Conservation (phyloP, 805 yeast genomes). For the Schwanniomyces polymorphus region DNA sequence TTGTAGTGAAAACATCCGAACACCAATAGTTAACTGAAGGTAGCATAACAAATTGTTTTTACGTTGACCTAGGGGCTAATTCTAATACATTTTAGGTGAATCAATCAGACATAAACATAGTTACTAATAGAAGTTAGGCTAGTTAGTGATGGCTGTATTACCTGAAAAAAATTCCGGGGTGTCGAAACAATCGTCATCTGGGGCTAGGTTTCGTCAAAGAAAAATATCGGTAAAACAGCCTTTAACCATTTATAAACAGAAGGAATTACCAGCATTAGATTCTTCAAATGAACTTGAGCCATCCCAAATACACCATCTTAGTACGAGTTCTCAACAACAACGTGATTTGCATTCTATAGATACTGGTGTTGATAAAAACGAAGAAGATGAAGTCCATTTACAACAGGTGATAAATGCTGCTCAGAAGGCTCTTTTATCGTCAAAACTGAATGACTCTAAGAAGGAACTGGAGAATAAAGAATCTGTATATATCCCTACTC, state of each 20-base stretch:
- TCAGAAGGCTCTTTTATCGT: constrained; percentile 54
- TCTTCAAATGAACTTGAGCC: constrained; percentile 39
- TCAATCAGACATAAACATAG: constrained; percentile 7
- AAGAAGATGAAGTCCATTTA: constrained; percentile 94
- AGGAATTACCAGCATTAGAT: constrained; percentile 79
- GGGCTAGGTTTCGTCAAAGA: constrained; percentile 87
- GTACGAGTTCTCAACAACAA: constrained; percentile 58
- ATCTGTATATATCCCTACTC: constrained; percentile 88
- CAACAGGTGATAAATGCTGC: constrained; percentile 87
- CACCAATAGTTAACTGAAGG: constrained; percentile 18
- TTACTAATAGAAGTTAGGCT: constrained; percentile 3
- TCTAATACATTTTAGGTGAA: constrained; percentile 1
- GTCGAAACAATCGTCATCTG: constrained; percentile 32
- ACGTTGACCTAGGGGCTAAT: neutral
- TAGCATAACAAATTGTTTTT: neutral
- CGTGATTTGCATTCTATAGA: constrained; percentile 88
- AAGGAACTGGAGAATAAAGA: constrained; percentile 18
- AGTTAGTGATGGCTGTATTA: constrained; percentile 35
- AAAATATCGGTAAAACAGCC: constrained; percentile 92
- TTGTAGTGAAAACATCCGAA: constrained; percentile 23
- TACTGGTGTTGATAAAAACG: constrained; percentile 97
- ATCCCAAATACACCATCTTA: constrained; percentile 41
- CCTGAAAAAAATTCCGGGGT: constrained; percentile 33
- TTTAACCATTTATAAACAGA: constrained; percentile 71
- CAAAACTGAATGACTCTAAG: constrained; percentile 38